Evolutionary conservation across 2,329 filamentous ascomycete species (phyloP).

Genomic region (Colletotrichum kahawae): DNA sequence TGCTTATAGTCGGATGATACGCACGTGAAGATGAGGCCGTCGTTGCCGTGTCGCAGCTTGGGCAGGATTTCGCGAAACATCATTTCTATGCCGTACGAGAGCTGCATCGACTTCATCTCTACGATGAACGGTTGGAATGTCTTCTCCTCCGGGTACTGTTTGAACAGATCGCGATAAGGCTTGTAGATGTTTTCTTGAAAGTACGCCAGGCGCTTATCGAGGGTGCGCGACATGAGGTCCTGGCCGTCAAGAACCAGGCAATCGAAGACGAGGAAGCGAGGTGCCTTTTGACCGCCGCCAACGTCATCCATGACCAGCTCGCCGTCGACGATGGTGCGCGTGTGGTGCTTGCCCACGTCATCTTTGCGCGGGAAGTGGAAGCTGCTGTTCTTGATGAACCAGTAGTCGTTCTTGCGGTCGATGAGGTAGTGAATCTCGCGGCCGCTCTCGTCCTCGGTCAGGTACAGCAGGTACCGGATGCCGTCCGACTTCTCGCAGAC

Average conservation of each 20-base stretch:
- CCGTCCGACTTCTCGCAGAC: slow-evolving; percentile 99
- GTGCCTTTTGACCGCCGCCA: slow-evolving; percentile 68
- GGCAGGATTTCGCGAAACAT: slow-evolving; percentile 92
- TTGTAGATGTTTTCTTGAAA: slow-evolving; percentile 79
- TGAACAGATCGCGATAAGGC: slow-evolving; percentile 69
- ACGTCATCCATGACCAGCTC: slow-evolving; percentile 89
- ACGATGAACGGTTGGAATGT: slow-evolving; percentile 78
- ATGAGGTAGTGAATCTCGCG: slow-evolving; percentile 86
- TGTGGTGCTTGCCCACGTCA: slow-evolving; percentile 73
- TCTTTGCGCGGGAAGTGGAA: slow-evolving; percentile 82
- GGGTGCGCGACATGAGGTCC: slow-evolving; percentile 75
- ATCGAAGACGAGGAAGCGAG: slow-evolving; percentile 93
- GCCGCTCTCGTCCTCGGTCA: slow-evolving; percentile 66
- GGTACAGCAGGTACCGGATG: slow-evolving; percentile 92
- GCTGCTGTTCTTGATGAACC: slow-evolving; percentile 71
- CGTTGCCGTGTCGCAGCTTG: slow-evolving; percentile 87
- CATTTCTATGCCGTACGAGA: slow-evolving; percentile 86
- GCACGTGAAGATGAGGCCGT: slow-evolving; percentile 98
- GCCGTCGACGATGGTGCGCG: slow-evolving; percentile 84
- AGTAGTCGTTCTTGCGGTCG: slow-evolving; percentile 98
- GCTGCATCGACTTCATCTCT: slow-evolving; percentile 87
- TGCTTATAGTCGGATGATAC: slow-evolving; percentile 83
- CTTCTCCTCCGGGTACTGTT: slow-evolving; percentile 71
- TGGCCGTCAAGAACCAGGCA: slow-evolving; percentile 82
- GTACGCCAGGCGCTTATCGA: slow-evolving; percentile 89